Base-by-base conservation (phyloP, 768 basidiomycete genomes). In the Suillus variegatus region DNA sequence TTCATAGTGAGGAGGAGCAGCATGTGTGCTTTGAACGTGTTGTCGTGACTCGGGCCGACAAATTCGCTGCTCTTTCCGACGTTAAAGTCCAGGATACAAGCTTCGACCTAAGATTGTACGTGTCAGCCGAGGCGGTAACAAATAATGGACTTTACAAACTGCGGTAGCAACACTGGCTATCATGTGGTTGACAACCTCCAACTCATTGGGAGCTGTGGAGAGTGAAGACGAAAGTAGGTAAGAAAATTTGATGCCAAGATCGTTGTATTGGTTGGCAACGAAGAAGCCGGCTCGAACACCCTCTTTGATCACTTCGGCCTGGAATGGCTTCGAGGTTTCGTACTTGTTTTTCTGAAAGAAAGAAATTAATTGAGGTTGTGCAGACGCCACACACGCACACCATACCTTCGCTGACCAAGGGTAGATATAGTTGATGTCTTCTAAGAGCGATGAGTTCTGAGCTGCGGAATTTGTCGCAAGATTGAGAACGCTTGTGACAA, bases 391-490 rank as follows among this genome's bases (percentile, higher is more conserved):
- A 35, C 32, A 57, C 10, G 20, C 32, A 57, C 28, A 7, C 56
- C 2, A 1, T 57, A 57, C 56, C 56, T 35, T 40, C 0, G 9
- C 56, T 2, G 28, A 57, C 56, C 28, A 57, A 40, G 56, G 56
- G 40, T 57, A 40, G 32, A 57, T 57, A 40, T 57, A 57, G 56
- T 57, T 57, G 40, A 35, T 57, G 32, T 40, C 56, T 20, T 57
- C 56, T 40, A 57, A 35, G 18, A 57, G 40, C 9, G 3, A 20
- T 4, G 13, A 57, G 40, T 57, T 57, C 32, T 20, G 56, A 57
- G 47, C 47, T 22, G 47, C 3, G 5, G 22, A 49, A 49, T 49
- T 49, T 22, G 47, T 25, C 4, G 12, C 47, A 22, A 49, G 47
- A 49, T 49, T 49, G 47, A 49, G 47, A 22, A 22, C 47, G 2